phyloP scores from a whole-genome alignment of 2,329 filamentous ascomycete genomes.

The Trichoderma breve region DNA sequence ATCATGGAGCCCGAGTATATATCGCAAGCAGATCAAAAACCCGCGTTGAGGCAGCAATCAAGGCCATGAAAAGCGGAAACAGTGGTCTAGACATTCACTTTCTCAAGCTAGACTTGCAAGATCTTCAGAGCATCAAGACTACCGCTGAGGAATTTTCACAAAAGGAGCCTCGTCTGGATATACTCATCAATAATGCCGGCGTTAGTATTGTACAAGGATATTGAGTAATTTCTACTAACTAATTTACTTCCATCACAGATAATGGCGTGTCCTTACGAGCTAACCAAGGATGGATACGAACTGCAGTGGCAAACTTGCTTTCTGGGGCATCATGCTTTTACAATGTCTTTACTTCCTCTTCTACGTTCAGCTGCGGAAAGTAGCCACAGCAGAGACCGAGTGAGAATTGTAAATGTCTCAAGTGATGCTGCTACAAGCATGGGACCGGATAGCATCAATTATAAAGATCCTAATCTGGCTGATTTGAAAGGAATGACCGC shows the following conservation, averaged over 20 bases:
- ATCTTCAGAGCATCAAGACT: not conserved
- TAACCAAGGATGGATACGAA: not conserved
- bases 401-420: not conserved
- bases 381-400: not conserved
- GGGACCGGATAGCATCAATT: not conserved
- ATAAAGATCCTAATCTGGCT: not conserved
- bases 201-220: not conserved
- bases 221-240: not conserved
- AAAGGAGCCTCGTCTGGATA: not conserved
- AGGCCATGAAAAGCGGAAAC: not conserved
- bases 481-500: not conserved
- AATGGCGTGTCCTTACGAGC: not conserved
- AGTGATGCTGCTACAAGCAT: not conserved
- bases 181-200: not conserved
- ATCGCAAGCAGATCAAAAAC: not conserved
- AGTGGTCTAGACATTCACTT: not conserved
- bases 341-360: not conserved
- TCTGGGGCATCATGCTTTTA: not conserved
- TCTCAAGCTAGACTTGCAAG: not conserved
- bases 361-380: not conserved
- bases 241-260: not conserved
- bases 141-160: not conserved
- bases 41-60: not conserved
- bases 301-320: not conserved
- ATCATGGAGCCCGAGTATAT: not conserved